These are phyloP conservation scores for Nicotiana noctiflora DNA, from an alignment of 257 asterid species.

Conservation along the genomic window DNA sequence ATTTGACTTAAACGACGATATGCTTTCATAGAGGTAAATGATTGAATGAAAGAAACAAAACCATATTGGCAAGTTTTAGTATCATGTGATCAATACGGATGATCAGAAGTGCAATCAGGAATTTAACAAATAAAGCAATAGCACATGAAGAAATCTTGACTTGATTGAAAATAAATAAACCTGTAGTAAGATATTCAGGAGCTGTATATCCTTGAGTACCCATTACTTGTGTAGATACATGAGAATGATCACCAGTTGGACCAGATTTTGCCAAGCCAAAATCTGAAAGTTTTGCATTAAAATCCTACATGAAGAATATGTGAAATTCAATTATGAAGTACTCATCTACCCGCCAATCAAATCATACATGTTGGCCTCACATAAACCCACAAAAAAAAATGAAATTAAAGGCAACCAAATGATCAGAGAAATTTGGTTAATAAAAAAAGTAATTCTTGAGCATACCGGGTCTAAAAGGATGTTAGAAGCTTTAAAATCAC, in stretches of 20 bases:
- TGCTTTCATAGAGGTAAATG: background rate
- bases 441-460: background rate
- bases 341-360: background rate
- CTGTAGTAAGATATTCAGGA: conserved; percentile 32
- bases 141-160: background rate
- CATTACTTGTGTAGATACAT: conserved; percentile 30
- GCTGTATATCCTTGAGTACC: conserved; percentile 39
- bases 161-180: background rate
- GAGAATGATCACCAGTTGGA: conserved; percentile 32
- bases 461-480: conserved; percentile 34
- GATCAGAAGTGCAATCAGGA: background rate
- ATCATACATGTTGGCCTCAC: background rate
- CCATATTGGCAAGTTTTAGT: background rate
- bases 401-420: background rate
- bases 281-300: conserved; percentile 36
- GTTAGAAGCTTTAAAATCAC: conserved; percentile 43
- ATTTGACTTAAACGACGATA: background rate
- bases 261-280: conserved; percentile 35
- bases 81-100: background rate
- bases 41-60: background rate
- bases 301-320: conserved; percentile 18
- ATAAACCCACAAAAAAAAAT: background rate
- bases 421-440: background rate
- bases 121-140: background rate
- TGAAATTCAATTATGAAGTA: background rate